These are phyloP conservation scores for Phlyctochytrium planicorne DNA, from an alignment of 192 early-diverging fungal genomes.

Conservation along the genomic window DNA sequence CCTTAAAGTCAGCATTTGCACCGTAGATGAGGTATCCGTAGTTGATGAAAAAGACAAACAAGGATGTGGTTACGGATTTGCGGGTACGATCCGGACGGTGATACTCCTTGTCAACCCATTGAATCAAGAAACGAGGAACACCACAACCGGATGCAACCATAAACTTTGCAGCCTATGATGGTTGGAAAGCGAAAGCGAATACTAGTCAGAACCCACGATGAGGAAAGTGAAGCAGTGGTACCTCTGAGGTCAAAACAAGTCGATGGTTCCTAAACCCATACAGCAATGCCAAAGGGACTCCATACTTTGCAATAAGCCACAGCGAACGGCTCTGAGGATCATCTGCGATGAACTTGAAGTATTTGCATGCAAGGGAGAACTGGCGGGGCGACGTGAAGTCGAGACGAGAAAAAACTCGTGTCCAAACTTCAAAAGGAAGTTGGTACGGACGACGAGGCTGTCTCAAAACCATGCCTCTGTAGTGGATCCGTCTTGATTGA, in stretches of 20 bases:
- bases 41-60: constrained; percentile 40
- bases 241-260: constrained; percentile 24
- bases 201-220: neutral
- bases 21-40: constrained; percentile 34
- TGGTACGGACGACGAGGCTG: neutral
- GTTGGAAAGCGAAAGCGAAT: neutral
- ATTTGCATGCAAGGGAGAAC: constrained; percentile 19
- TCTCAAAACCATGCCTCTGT: neutral
- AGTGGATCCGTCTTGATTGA: too few species aligned
- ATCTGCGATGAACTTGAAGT: constrained; percentile 27
- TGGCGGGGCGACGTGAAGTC: constrained; percentile 24
- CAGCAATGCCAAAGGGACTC: constrained; percentile 24
- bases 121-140: constrained; percentile 40
- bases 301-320: constrained; percentile 34
- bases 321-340: constrained; percentile 35
- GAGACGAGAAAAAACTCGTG: constrained; percentile 32
- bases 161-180: constrained; percentile 28
- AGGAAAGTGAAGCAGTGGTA: neutral
- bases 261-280: constrained; percentile 36
- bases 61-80: constrained; percentile 15
- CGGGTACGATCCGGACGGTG: constrained; percentile 33
- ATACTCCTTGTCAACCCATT: constrained; percentile 44
- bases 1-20: constrained; percentile 37
- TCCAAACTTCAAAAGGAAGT: constrained; percentile 35
- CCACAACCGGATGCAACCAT: constrained; percentile 27